Evolutionary conservation across 129 eudicot species (phyloP), one percentile per base, ranked within the genome.

Genomic region (Arctium lappa): DNA sequence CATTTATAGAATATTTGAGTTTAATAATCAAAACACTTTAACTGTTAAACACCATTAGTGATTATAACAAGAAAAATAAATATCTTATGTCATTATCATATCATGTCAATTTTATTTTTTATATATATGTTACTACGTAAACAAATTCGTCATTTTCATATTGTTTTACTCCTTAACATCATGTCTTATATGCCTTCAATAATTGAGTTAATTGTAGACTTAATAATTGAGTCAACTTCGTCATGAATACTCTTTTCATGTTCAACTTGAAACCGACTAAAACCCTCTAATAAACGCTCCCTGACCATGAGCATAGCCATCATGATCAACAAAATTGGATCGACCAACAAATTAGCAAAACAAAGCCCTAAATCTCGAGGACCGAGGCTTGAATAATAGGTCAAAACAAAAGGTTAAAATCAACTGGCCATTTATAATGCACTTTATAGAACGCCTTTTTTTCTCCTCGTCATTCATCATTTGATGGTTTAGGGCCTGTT

Each of bases 121-220:
- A 44, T 75, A 30, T 22, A 31, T 46, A 46, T 27, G 68, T 37
- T 10, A 75, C 6, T 29, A 75, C 6, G 15, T 8, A 75, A 27
- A 44, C 66, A 76, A 76, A 66, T 60, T 76, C 15, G 80, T 76
- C 70, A 50, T 48, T 76, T 48, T 76, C 80, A 32, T 10, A 12
- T 39, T 15, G 60, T 39, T 50, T 76, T 50, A 48, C 69, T 2
- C 15, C 31, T 76, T 32, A 76, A 50, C 69, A 76, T 76, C 68
- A 53, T 76, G 30, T 50, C 70, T 11, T 6, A 13, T 16, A 32
- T 48, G 32, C 32, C 8, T 60, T 60, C n/a, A 60, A 60, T 60
- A 60, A 60, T 56, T 75, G 68, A 75, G n/a, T 29, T 75, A 11
- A 75, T 46, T 46, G 4, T 29, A 44, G 8, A 31, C 38, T 63